Base-by-base conservation (phyloP, 2,329 filamentous ascomycete species). In the Trematosphaeria pertusa region DNA sequence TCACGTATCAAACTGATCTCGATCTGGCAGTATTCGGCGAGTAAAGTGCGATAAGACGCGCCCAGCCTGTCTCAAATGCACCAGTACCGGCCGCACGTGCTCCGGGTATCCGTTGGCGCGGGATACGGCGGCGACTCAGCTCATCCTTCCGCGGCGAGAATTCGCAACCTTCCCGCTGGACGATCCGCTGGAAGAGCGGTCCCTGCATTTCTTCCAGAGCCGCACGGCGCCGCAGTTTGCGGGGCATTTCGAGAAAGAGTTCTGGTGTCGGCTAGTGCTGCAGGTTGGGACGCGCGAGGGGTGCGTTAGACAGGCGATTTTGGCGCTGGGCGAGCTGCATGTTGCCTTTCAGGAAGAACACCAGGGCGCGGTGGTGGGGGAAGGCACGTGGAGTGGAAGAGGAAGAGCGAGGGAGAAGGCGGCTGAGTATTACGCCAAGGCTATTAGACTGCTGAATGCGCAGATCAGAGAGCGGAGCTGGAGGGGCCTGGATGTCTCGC, bases 41-140 rank as follows among this genome's bases (percentile, higher is more conserved):
- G 49, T 64, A 11, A 64, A 60, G 37, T 64, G 62, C 42, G 74
- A 75, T 38, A 70, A 75, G 52, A 56, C 50, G 12, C 56, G 62
- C 14, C 71, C 72, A 5, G 62, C 61, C 14, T 74, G 71, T 47
- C 48, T 59, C 5, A 65, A 65, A 33, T 73, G 71, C 48, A 49
- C 58, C 6, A 66, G 58, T 12, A 73, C 70, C 4, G 69, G 69
- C 4, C 64, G 70, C 1, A 60, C 58, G 40, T 73, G 71, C 43
- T 70, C 75, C 42, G 73, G 74, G 17, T 76, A 75, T 48, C 26
- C 21, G 17, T 2, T 18, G 14, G 11, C 12, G 21, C 15, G 31
- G 18, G 34, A 5, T 19, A 18, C 19, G 26, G 5, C 19, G 15
- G 19, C 30, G 18, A 26, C 33, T 14, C 28, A 32, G 5, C 5